Evolutionary conservation across 2,329 filamentous ascomycete species (phyloP).

Genomic region (Verticillium klebahnii): DNA sequence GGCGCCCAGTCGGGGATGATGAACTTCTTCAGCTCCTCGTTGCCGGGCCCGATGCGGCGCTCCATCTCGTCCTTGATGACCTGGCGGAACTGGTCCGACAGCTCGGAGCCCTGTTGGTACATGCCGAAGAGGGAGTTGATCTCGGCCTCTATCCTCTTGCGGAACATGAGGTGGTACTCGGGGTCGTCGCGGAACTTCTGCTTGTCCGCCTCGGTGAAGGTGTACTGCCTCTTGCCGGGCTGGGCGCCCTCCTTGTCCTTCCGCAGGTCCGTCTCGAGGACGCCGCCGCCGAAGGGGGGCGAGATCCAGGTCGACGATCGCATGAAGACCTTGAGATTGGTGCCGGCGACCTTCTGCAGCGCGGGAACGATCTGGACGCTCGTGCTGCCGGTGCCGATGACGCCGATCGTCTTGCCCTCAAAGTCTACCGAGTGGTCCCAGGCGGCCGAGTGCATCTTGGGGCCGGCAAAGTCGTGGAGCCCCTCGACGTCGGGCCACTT

Average conservation of each 20-base stretch:
- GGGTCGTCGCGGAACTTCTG: conserved; percentile 33
- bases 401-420: conserved; percentile 36
- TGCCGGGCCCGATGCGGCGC: conserved; percentile 31
- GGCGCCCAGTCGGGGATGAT: conserved; percentile 37
- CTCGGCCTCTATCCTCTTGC: conserved; percentile 36
- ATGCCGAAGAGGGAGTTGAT: conserved; percentile 37
- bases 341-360: conserved; percentile 25
- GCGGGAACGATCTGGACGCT: conserved; percentile 46
- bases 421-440: conserved; percentile 45
- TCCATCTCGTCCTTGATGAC: conserved; percentile 37
- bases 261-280: conserved; percentile 20
- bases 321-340: conserved; percentile 22
- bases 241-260: conserved; percentile 21
- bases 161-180: conserved; percentile 33
- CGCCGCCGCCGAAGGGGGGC: conserved; percentile 20
- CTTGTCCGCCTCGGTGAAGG: conserved; percentile 32
- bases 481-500: conserved; percentile 48
- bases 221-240: conserved; percentile 33
- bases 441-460: conserved; percentile 47
- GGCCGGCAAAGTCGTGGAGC: conserved; percentile 42
- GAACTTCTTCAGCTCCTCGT: conserved; percentile 34
- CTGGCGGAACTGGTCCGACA: conserved; percentile 31
- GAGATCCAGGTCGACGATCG: conserved; percentile 24
- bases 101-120: conserved; percentile 34
- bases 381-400: conserved; percentile 50